Conservation (phyloP, 1,139 yeast genomes). For the Pichia sp. region DNA sequence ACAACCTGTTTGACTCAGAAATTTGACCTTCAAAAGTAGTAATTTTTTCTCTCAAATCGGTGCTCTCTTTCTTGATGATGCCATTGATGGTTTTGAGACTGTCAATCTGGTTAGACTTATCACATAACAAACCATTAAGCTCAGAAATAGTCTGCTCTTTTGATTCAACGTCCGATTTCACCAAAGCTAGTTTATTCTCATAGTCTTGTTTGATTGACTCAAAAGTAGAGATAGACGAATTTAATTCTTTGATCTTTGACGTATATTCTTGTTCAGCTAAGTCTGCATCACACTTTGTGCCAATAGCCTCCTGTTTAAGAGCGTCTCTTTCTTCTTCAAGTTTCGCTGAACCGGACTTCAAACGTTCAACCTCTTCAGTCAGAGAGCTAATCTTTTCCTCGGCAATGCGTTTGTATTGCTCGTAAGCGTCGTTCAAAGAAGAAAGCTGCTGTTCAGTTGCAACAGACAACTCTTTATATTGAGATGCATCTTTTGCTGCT, state of each 20-base stretch:
- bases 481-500: slow-evolving; percentile 44
- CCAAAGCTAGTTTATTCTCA: slow-evolving; percentile 20
- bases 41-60: slow-evolving; percentile 37
- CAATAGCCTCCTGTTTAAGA: slow-evolving; percentile 27
- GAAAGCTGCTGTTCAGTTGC: slow-evolving; percentile 49
- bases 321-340: slow-evolving; percentile 33
- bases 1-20: slow-evolving; percentile 30
- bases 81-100: slow-evolving; percentile 46
- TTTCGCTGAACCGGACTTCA: slow-evolving; percentile 27
- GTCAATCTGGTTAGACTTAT: slow-evolving; percentile 51
- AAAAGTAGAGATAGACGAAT: slow-evolving; percentile 22
- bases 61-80: slow-evolving; percentile 41
- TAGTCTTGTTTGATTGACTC: slow-evolving; percentile 26
- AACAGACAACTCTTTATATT: slow-evolving; percentile 46
- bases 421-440: slow-evolving; percentile 40
- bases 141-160: slow-evolving; percentile 16
- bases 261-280: slow-evolving; percentile 37
- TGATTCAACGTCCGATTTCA: slow-evolving; percentile 21
- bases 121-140: slow-evolving; percentile 44
- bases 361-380: slow-evolving; percentile 15
- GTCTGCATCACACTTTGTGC: slow-evolving; percentile 27
- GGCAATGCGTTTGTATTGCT: slow-evolving; percentile 34
- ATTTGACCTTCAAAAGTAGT: slow-evolving; percentile 33
- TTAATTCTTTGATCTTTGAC: slow-evolving; percentile 34
- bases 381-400: slow-evolving; percentile 20